phyloP scores from a whole-genome alignment of 2,329 filamentous ascomycete species.

The Fusarium cyanostomum region DNA sequence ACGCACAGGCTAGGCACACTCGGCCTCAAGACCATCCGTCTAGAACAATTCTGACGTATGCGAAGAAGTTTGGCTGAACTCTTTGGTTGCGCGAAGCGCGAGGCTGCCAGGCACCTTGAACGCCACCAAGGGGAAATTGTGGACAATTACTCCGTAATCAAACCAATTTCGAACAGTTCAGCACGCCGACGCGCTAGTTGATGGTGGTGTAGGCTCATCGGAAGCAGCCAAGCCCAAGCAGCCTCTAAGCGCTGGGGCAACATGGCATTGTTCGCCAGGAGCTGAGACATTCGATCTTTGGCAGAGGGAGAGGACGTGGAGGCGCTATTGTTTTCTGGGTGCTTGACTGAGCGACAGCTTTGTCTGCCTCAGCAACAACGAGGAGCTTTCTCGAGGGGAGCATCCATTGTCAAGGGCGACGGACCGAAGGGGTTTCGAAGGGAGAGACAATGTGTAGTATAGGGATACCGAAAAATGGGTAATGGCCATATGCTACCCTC shows the following conservation, averaged over 20 bases:
- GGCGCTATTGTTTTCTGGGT: constrained; percentile 3
- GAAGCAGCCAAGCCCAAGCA: constrained; percentile 4
- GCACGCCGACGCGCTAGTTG: constrained; percentile 12
- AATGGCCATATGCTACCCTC: no score
- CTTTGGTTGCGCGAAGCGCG: constrained; percentile 36
- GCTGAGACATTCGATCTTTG: constrained; percentile 1
- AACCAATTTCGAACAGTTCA: constrained; percentile 29
- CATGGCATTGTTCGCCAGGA: neutral
- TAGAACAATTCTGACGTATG: constrained; percentile 40
- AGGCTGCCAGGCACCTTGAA: constrained; percentile 36
- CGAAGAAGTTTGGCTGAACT: constrained; percentile 21
- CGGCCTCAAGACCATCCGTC: constrained; percentile 34
- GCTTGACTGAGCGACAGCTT: neutral
- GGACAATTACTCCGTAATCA: constrained; percentile 42
- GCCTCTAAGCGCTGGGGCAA: constrained; percentile 2
- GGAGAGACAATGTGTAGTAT: constrained; percentile 4
- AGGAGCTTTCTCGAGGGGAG: neutral
- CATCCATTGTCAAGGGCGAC: neutral
- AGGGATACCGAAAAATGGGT: constrained; percentile 6
- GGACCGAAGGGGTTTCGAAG: constrained; percentile 1
- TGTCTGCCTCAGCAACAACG: constrained; percentile 7
- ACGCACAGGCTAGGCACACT: constrained; percentile 36
- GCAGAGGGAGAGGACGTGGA: constrained; percentile 5
- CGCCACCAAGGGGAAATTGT: constrained; percentile 44
- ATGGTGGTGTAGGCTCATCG: constrained; percentile 6